These are phyloP conservation scores for Alopecurus myosuroides DNA, from an alignment of 176 grass and related monocot genomes.

Conservation along the genomic window DNA sequence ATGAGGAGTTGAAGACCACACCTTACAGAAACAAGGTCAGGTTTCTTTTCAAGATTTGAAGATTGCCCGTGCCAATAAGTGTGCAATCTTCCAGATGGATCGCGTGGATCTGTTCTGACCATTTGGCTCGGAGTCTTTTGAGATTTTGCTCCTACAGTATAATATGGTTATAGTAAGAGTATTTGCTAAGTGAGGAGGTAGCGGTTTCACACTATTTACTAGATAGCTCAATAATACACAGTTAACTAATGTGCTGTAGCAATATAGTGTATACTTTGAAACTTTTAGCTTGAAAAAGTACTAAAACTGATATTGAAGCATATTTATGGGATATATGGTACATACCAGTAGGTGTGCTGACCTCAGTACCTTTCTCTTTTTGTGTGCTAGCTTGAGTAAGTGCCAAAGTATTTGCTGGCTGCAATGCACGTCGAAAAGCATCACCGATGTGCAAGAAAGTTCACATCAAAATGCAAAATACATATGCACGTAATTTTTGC, in stretches of 20 bases:
- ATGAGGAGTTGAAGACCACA: constrained; percentile 15
- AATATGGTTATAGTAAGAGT: constrained; percentile 20
- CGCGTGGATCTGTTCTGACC: constrained; percentile 80
- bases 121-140: constrained; percentile 81
- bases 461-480: constrained; percentile 2
- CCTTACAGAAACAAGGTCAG: constrained; percentile 76
- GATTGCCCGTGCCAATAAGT: constrained; percentile 66
- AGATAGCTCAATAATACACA: background rate
- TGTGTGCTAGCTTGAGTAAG: constrained; percentile 35
- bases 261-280: background rate
- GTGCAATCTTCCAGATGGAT: constrained; percentile 85
- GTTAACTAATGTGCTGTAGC: background rate
- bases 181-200: background rate
- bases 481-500: constrained; percentile 9
- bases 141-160: constrained; percentile 53
- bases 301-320: background rate
- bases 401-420: constrained; percentile 39
- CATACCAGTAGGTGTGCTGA: constrained; percentile 52
- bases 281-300: constrained; percentile 1
- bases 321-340: background rate
- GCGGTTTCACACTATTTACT: background rate
- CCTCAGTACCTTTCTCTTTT: constrained; percentile 59
- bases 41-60: constrained; percentile 72
- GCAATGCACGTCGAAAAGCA: constrained; percentile 36
- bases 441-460: constrained; percentile 7